These are phyloP conservation scores for Fusarium brachygibbosum DNA, from an alignment of 2,329 filamentous ascomycete species.

Conservation along the genomic window DNA sequence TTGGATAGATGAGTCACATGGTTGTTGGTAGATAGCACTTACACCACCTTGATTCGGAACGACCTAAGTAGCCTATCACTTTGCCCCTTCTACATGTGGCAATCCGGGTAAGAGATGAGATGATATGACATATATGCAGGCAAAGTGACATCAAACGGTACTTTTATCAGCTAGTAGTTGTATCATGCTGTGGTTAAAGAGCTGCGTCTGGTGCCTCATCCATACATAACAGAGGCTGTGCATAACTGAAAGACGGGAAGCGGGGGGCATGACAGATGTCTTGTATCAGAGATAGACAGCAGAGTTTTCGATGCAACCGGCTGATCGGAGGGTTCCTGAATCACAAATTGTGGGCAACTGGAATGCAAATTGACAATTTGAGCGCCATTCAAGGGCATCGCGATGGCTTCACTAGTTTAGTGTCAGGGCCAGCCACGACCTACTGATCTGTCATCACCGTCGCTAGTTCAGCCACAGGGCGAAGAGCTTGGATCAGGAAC, in stretches of 20 bases:
- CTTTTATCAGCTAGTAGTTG: neutral
- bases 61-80: neutral
- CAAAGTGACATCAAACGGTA: neutral
- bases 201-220: neutral
- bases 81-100: neutral
- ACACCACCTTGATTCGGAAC: neutral
- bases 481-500: conserved; percentile 7
- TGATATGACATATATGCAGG: neutral
- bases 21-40: neutral
- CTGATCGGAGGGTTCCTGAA: neutral
- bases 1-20: too few species aligned
- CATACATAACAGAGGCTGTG: conserved; percentile 1
- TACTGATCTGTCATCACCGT: neutral
- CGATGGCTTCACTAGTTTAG: conserved; percentile 34
- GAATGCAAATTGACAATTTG: conserved; percentile 24
- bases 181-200: neutral
- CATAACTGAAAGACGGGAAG: neutral
- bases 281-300: conserved; percentile 17
- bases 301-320: conserved; percentile 20
- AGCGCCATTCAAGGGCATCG: conserved; percentile 26
- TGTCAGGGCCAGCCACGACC: neutral
- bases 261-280: conserved; percentile 18
- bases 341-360: conserved; percentile 15
- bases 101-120: neutral
- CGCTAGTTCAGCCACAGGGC: neutral